Percentiles rank a stretch among this genome's conserved stretches.
Evolutionary conservation across 2,329 filamentous ascomycete species (phyloP).

Genomic region (Diplodia seriata): DNA sequence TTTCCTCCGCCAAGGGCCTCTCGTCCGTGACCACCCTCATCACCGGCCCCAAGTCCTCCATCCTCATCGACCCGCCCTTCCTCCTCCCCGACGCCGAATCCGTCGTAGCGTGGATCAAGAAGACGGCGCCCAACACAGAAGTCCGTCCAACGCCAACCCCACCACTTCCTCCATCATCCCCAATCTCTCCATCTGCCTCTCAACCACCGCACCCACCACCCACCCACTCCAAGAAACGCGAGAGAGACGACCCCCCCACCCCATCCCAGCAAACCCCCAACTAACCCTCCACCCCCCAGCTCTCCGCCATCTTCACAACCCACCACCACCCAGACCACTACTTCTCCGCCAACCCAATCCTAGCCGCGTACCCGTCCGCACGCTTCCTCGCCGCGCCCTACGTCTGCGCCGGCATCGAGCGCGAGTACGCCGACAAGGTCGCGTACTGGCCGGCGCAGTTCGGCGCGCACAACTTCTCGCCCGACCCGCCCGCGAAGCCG

Average conservation of each 20-base stretch:
- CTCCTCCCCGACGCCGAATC: slow-evolving; percentile 43
- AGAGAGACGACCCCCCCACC: not conserved
- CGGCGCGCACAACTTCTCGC: slow-evolving; percentile 42
- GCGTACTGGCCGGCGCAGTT: slow-evolving; percentile 43
- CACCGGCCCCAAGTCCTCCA: slow-evolving; percentile 33
- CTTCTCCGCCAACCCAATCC: slow-evolving; percentile 39
- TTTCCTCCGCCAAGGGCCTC: slow-evolving; percentile 39
- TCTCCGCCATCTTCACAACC: slow-evolving; percentile 45
- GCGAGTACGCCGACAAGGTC: slow-evolving; percentile 46
- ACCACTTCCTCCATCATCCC: too few relatives aligned
- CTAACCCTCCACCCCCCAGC: not conserved
- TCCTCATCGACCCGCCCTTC: slow-evolving; percentile 45
- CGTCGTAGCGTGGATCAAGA: slow-evolving; percentile 41
- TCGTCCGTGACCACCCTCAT: slow-evolving; percentile 42
- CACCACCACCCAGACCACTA: slow-evolving; percentile 49
- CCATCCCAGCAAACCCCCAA: too few relatives aligned
- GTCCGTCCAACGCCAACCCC: not conserved
- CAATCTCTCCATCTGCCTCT: too few relatives aligned
- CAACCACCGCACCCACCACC: too few relatives aligned
- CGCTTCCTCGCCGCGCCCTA: slow-evolving; percentile 38
- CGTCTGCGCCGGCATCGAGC: slow-evolving; percentile 43
- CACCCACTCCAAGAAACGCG: not conserved
- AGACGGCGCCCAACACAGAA: slow-evolving; percentile 36
- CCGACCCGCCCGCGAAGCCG: slow-evolving; percentile 37
- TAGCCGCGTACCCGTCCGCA: slow-evolving; percentile 40